phyloP scores from a whole-genome alignment of 2,329 filamentous ascomycete genomes.

The Talaromyces sp. region DNA sequence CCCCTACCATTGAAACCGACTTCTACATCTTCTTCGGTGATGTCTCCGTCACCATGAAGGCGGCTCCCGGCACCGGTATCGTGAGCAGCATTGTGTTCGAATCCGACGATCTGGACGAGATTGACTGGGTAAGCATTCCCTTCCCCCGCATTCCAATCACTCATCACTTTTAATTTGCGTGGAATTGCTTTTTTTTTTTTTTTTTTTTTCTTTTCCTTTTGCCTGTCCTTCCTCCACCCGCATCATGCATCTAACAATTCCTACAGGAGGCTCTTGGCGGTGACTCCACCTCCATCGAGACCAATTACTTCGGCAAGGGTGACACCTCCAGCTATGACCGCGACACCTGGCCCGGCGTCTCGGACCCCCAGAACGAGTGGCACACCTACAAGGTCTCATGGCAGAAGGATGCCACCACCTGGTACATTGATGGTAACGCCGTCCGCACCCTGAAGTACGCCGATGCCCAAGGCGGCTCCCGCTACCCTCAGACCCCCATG shows the following conservation, averaged over 20 bases:
- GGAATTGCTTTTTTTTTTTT: constrained; percentile 48
- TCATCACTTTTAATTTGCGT: not conserved
- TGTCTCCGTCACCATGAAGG: constrained; percentile 81
- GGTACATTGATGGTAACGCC: constrained; percentile 64
- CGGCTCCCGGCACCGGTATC: constrained; percentile 84
- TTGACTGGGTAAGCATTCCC: constrained; percentile 79
- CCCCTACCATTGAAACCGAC: constrained; percentile 81
- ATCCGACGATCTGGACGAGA: constrained; percentile 93
- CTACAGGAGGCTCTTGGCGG: constrained; percentile 42
- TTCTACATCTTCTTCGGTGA: constrained; percentile 99
- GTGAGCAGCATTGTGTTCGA: constrained; percentile 90
- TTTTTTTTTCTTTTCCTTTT: constrained; percentile 34
- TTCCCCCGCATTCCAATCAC: not conserved
- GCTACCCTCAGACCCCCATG: constrained; percentile 75
- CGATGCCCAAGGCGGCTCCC: constrained; percentile 60
- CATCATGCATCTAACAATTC: constrained; percentile 23
- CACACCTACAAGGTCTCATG: constrained; percentile 63
- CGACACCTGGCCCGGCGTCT: constrained; percentile 71
- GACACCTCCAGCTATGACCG: constrained; percentile 78
- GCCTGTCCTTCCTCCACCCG: constrained; percentile 45
- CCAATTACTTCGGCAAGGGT: constrained; percentile 97
- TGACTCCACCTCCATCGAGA: constrained; percentile 58
- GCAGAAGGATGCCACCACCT: constrained; percentile 65
- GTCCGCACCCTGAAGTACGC: constrained; percentile 65
- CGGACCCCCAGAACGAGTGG: constrained; percentile 56